Evolutionary conservation across 164 flowering plant species (phyloP).

Genomic region (Litsea cubeba): DNA sequence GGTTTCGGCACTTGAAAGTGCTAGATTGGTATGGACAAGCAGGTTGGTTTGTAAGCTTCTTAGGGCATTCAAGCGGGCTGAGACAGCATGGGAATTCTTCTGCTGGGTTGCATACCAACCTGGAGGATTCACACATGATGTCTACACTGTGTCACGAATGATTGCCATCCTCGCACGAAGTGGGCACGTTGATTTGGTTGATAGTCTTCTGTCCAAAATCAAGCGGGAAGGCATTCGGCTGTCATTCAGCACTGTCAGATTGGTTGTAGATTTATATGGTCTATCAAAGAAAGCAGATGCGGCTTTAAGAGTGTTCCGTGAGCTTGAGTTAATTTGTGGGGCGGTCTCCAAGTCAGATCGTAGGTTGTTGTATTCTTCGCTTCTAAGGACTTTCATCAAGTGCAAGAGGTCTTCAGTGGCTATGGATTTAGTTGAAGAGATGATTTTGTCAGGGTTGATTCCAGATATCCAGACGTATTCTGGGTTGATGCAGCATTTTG

Average conservation of each 20-base stretch:
- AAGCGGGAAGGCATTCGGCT: constrained; percentile 58
- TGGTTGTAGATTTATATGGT: constrained; percentile 76
- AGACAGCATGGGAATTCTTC: constrained; percentile 88
- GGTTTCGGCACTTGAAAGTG: constrained; percentile 57
- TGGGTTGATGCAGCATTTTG: constrained; percentile 85
- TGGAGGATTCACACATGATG: constrained; percentile 66
- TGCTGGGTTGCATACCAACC: constrained; percentile 90
- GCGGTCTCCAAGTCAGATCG: constrained; percentile 38
- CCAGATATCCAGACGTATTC: constrained; percentile 84
- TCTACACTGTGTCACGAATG: constrained; percentile 75
- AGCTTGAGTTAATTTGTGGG: constrained; percentile 44
- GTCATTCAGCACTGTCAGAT: constrained; percentile 59
- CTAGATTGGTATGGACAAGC: constrained; percentile 75
- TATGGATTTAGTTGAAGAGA: constrained; percentile 64
- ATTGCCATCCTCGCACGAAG: constrained; percentile 56
- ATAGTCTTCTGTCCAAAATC: constrained; percentile 53
- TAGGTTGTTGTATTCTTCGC: constrained; percentile 70
- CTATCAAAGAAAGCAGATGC: constrained; percentile 73
- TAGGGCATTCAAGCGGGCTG: constrained; percentile 59
- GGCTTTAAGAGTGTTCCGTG: constrained; percentile 61
- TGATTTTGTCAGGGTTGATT: constrained; percentile 45
- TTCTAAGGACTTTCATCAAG: constrained; percentile 67
- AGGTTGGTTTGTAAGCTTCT: constrained; percentile 81
- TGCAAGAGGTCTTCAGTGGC: constrained; percentile 54
- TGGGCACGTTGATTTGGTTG: constrained; percentile 59